Base-by-base conservation (phyloP, 768 basidiomycete genomes). In the Terana coerulea region DNA sequence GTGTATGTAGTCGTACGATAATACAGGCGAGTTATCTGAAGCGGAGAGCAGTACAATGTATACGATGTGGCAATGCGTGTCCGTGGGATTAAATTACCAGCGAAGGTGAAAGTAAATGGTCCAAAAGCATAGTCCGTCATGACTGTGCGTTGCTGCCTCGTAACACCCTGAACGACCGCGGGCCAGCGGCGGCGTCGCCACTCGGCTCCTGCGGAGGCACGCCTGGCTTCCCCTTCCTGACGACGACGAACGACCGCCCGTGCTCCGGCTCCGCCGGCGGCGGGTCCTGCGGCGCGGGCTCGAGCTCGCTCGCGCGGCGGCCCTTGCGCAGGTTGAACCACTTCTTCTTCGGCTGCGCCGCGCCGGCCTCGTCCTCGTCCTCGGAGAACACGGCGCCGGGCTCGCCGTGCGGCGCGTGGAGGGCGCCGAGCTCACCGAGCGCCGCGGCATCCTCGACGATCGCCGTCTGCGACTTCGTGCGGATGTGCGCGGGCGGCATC, bases 401-500 rank as follows among this genome's bases (percentile, higher is more conserved):
- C 24, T 22, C 30, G 45, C 10, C 41, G 26, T 47, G 50, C 24
- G 36, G 22, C 35, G 26, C 46, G n/a, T 49, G 36, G 10, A 45
- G 21, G 6, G 29, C 49, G 3, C 44, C 19, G 15, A 47, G 14
- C 46, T 35, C 42, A 15, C 51, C 34, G 14, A 59, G 47, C 10
- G 55, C 50, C 6, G 64, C 53, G 3, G 53, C 54, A 37, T 62
- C 55, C 54, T 92, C 88, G n/a, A 93, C 81, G 52, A 93, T 80
- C 2, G 91, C 91, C 2, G 84, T 86, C 64, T 93, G 91, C 28
- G 89, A 91, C 70, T 84, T 83, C 17, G 83, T 89, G 40, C 91
- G 81, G 29, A 78, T 71, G 63, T 88, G 87, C 15, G 74, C 69
- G 10, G 86, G 82, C 35, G 78, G 72, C 77, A 83, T 80, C 4